These are phyloP conservation scores for Tetracentron sinense DNA, from an alignment of 164 flowering plant genomes.

Conservation along the genomic window DNA sequence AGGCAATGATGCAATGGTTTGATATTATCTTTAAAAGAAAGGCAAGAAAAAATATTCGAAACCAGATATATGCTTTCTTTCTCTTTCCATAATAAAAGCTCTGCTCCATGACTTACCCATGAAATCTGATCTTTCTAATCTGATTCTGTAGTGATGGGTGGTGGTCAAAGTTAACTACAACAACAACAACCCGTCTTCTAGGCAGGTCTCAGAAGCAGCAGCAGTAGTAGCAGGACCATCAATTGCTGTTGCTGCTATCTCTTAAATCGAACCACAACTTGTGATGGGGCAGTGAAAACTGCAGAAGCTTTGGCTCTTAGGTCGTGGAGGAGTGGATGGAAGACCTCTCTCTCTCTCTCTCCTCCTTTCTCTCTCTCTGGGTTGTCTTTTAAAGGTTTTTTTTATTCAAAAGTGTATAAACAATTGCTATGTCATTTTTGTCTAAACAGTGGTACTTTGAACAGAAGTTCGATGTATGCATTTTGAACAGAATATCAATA, in stretches of 20 bases:
- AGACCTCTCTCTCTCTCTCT: not conserved
- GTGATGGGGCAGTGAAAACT: not conserved
- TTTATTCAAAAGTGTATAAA: not conserved
- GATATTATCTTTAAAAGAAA: not conserved
- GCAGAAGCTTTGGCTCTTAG: too few species aligned
- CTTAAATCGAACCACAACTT: not conserved
- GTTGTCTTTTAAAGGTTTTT: not conserved
- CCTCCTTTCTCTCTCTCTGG: too few species aligned
- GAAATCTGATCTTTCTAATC: too few species aligned
- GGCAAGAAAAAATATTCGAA: not conserved
- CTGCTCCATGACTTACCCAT: not conserved
- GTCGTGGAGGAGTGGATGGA: not conserved
- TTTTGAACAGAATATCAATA: too few species aligned
- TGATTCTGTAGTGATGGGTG: too few species aligned
- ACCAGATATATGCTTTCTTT: not conserved
- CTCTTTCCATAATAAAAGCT: not conserved
- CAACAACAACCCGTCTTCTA: not conserved
- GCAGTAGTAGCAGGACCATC: not conserved
- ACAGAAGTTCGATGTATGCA: too few species aligned
- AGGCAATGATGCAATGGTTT: constrained; percentile 20
- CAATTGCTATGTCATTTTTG: too few species aligned
- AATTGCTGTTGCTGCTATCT: not conserved
- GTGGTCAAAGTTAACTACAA: too few species aligned
- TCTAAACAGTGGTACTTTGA: too few species aligned
- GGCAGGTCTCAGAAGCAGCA: not conserved